phyloP scores from a whole-genome alignment of 2,329 filamentous ascomycete genomes.

The Plectosphaerella cucumerina region DNA sequence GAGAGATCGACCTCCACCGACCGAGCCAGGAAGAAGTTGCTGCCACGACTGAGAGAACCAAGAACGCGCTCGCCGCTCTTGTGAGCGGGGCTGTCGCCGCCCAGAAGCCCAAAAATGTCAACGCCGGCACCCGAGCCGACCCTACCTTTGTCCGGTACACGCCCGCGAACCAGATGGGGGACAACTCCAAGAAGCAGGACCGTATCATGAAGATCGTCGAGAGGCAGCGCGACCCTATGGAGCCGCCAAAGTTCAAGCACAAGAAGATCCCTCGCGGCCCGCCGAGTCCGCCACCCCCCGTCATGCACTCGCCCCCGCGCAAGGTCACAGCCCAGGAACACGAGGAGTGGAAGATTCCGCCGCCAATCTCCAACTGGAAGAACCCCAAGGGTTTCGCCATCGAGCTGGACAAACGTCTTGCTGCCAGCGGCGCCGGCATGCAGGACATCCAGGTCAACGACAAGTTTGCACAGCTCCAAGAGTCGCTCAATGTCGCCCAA shows the following conservation, averaged over 20 bases:
- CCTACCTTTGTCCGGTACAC: slow-evolving; percentile 95
- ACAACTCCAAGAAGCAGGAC: slow-evolving; percentile 79
- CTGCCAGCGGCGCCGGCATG: slow-evolving; percentile 84
- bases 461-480: slow-evolving; percentile 94
- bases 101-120: slow-evolving; percentile 94
- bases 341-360: slow-evolving; percentile 86
- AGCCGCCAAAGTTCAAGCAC: slow-evolving; percentile 97
- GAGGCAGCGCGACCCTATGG: slow-evolving; percentile 88
- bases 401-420: slow-evolving; percentile 89
- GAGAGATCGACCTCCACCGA: slow-evolving; percentile 81
- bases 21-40: slow-evolving; percentile 82
- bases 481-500: slow-evolving; percentile 91
- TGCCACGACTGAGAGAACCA: slow-evolving; percentile 82
- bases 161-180: slow-evolving; percentile 94
- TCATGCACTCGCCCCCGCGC: slow-evolving; percentile 91
- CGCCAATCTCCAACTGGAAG: slow-evolving; percentile 97
- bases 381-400: slow-evolving; percentile 98
- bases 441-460: slow-evolving; percentile 97
- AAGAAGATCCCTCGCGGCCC: slow-evolving; percentile 96
- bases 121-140: slow-evolving; percentile 73
- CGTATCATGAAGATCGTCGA: slow-evolving; percentile 99
- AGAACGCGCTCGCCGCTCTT: slow-evolving; percentile 75
- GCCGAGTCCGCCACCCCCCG: slow-evolving; percentile 84
- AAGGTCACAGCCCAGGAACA: slow-evolving; percentile 97
- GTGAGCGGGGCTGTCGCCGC: slow-evolving; percentile 83